Evolutionary conservation across 331 rosid species (phyloP).

Genomic region (Rosa hybrid): DNA sequence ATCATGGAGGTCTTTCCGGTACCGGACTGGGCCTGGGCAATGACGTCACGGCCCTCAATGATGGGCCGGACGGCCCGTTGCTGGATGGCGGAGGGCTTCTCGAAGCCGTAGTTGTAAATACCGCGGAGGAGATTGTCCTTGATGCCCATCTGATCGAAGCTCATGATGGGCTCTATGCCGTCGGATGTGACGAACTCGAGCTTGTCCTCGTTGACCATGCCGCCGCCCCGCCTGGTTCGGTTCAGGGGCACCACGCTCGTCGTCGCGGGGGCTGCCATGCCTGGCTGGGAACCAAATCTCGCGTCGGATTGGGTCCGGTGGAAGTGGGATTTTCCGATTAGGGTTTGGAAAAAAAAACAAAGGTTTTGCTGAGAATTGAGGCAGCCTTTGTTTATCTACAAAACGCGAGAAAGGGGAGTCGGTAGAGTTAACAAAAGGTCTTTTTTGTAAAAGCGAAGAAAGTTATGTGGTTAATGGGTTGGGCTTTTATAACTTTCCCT

Average conservation of each 20-base stretch:
- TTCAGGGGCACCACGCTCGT: conserved; percentile 75
- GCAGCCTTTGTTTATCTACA: no score
- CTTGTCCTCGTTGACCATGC: conserved; percentile 52
- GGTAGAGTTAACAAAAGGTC: no score
- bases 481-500: no score
- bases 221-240: conserved; percentile 44
- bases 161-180: conserved; percentile 72
- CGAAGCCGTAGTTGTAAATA: conserved; percentile 85
- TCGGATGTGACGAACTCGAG: conserved; percentile 85
- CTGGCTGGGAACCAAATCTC: background rate
- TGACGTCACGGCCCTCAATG: conserved; percentile 90
- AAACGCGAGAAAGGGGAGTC: background rate
- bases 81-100: conserved; percentile 97
- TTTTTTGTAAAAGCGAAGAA: no score
- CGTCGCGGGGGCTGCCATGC: conserved; percentile 30
- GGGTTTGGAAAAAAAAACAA: background rate
- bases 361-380: background rate
- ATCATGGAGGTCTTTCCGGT: conserved; percentile 99
- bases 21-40: conserved; percentile 98
- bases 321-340: background rate
- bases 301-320: background rate
- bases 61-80: conserved; percentile 94
- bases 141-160: conserved; percentile 93
- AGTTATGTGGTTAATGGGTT: no score
- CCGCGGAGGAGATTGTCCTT: conserved; percentile 89